These are phyloP conservation scores for Fusarium multiceps DNA, from an alignment of 2,329 filamentous ascomycete genomes.

Conservation along the genomic window DNA sequence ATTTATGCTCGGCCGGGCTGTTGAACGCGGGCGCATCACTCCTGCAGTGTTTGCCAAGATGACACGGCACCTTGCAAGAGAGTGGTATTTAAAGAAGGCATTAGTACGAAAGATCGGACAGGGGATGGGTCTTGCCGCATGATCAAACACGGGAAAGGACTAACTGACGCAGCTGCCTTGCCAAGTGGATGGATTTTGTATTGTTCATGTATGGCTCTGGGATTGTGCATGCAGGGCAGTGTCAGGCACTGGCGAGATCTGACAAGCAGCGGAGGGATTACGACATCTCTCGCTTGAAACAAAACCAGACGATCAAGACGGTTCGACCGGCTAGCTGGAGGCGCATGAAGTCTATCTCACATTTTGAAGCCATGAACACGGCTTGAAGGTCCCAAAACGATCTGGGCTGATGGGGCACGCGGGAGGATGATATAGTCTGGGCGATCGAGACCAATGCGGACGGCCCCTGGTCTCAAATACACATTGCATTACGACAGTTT, in stretches of 20 bases:
- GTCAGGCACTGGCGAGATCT: slow-evolving; percentile 2
- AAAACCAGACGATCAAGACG: slow-evolving; percentile 1
- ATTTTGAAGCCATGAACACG: slow-evolving; percentile 11
- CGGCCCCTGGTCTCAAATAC: slow-evolving; percentile 10
- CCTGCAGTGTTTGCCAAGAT: slow-evolving; percentile 82
- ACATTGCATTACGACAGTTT: slow-evolving; percentile 13
- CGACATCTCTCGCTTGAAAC: slow-evolving; percentile 15
- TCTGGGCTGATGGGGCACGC: not conserved
- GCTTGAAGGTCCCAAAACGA: slow-evolving; percentile 4
- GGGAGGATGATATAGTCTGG: not conserved
- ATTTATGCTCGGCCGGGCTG: slow-evolving; percentile 80
- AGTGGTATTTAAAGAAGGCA: slow-evolving; percentile 87
- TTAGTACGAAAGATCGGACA: slow-evolving; percentile 79
- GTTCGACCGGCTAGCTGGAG: slow-evolving; percentile 19
- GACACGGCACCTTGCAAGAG: slow-evolving; percentile 77
- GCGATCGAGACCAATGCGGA: slow-evolving; percentile 23
- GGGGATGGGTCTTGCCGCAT: slow-evolving; percentile 74
- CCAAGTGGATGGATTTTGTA: slow-evolving; percentile 25
- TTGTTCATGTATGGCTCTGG: slow-evolving; percentile 28
- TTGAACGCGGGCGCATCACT: slow-evolving; percentile 77
- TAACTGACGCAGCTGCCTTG: slow-evolving; percentile 10
- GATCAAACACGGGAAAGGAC: slow-evolving; percentile 10
- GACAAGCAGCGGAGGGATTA: slow-evolving; percentile 12
- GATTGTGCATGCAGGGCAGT: slow-evolving; percentile 1
- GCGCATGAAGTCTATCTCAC: slow-evolving; percentile 15